Evolutionary conservation across 2,329 filamentous ascomycete species (phyloP).

Genomic region (Malbranchea cinnamomea): DNA sequence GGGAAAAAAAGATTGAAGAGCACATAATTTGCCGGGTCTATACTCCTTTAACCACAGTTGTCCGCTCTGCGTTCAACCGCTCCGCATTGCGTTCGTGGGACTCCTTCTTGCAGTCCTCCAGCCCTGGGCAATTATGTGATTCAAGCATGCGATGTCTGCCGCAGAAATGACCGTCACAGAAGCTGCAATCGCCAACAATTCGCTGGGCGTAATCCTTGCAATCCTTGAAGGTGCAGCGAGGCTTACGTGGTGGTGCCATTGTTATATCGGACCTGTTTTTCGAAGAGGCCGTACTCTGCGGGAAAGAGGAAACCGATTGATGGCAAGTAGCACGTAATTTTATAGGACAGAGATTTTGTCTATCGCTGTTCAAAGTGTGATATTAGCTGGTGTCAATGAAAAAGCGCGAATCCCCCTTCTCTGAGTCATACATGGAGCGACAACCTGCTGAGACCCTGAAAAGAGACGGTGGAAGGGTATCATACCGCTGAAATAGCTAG

Average conservation of each 20-base stretch:
- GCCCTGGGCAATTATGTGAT: constrained; percentile 79
- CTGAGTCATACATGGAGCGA: too few species aligned
- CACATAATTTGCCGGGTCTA: too few species aligned
- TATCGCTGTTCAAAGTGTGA: too few species aligned
- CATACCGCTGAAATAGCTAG: too few species aligned
- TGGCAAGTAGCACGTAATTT: too few species aligned
- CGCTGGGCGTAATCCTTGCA: constrained; percentile 79
- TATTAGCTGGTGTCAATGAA: too few species aligned
- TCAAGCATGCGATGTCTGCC: constrained; percentile 88
- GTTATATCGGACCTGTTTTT: constrained; percentile 2
- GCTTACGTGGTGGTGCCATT: constrained; percentile 36
- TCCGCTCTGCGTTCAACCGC: constrained; percentile 83
- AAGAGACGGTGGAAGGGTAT: too few species aligned
- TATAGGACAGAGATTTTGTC: too few species aligned
- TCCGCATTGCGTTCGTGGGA: constrained; percentile 87
- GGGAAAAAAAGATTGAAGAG: not conserved
- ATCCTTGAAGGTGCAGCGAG: constrained; percentile 73
- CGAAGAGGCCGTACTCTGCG: too few species aligned
- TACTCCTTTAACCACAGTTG: constrained; percentile 83
- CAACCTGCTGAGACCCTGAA: too few species aligned
- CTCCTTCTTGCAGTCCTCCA: constrained; percentile 97
- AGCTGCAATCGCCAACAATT: constrained; percentile 91
- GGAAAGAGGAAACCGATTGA: too few species aligned
- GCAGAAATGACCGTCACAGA: constrained; percentile 89
- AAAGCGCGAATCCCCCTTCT: too few species aligned